Evolutionary conservation across 257 asterid genomes (phyloP), one percentile per base, ranked within the genome.

Genomic region (Catharanthus roseus): DNA sequence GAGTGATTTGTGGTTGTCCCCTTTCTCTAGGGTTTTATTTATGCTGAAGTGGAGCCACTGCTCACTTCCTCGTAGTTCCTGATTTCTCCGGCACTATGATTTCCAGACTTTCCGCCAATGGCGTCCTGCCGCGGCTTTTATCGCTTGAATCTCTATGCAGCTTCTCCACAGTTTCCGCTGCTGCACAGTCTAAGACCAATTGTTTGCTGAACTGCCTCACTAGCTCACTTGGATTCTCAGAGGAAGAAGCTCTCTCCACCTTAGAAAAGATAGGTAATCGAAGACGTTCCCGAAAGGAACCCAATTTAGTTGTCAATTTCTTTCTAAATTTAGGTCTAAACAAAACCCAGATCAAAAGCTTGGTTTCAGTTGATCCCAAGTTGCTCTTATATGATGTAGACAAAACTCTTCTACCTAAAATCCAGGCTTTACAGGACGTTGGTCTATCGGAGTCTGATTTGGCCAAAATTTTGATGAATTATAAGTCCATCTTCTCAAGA

Each of bases 381-480:
- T 33, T 77, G 38, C 41, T 80, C 15, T 70, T 71, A 5, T 68
- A 15, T 55, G 39, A 80, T 6, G 45, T 71, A 3, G 74, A 67
- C 4, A 77, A 73, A 65, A 73, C 72, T 74, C 77, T 77, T 3
- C 60, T 50, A 6, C 81, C 81, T 33, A 80, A 80, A 60, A 19
- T 73, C 18, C 33, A 34, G 36, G 56, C 54, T 39, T 54, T 80
- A 0, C 41, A 77, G 41, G 74, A 70, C 4, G 19, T 77, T 34
- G 83, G 83, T 21, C 13, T 79, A 16, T 63, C 73, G 16, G 78
- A 73, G 54, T 6, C 31, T 47, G 51, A 72, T 39, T 66, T 79
- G 19, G 68, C n/a, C 16, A 70, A n/a, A 10, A n/a, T 74, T 36
- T 4, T 77, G 5, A n/a, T 70, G 53, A 65, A 51, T 12, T 33